A percentile compares a stretch with the other conserved stretches of the same genome.
These are phyloP conservation scores for Coelastrella sp. DNA, from an alignment of 139 green algal species.

Conservation along the genomic window DNA sequence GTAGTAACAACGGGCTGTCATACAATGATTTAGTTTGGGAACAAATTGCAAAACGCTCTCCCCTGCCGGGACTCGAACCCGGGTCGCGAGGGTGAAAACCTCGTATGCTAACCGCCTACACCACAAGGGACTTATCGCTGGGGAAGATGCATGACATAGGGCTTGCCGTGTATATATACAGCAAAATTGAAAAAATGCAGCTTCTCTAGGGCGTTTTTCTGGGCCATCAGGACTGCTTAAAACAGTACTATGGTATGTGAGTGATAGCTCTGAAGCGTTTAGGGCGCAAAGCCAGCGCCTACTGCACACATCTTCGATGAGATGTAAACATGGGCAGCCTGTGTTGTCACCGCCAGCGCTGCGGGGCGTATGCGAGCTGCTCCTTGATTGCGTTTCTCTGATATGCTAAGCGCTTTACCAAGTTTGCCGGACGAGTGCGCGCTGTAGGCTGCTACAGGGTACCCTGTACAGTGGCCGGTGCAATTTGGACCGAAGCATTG, in stretches of 20 bases:
- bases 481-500: too few species aligned
- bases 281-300: neutral
- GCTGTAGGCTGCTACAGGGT: too few species aligned
- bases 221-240: neutral
- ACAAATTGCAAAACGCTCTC: neutral
- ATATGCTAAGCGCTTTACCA: too few species aligned
- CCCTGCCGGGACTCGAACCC: constrained; percentile 24
- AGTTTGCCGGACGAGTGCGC: too few species aligned
- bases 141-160: neutral
- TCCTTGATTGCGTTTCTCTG: too few species aligned
- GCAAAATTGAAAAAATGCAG: neutral
- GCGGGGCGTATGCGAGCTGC: too few species aligned
- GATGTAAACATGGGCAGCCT: too few species aligned
- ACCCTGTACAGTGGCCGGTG: too few species aligned
- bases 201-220: too few species aligned
- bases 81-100: constrained; percentile 15
- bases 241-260: neutral
- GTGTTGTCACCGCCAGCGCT: too few species aligned
- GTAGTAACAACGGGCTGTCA: too few species aligned
- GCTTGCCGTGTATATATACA: neutral
- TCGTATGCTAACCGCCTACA: constrained; percentile 13
- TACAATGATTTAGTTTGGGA: neutral
- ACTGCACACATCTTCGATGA: neutral
- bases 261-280: too few species aligned
- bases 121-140: constrained; percentile 3